A percentile compares a stretch with the other conserved stretches of the same genome.
phyloP scores from a whole-genome alignment of 345 rosid species.

The Eucalyptus cloeziana region DNA sequence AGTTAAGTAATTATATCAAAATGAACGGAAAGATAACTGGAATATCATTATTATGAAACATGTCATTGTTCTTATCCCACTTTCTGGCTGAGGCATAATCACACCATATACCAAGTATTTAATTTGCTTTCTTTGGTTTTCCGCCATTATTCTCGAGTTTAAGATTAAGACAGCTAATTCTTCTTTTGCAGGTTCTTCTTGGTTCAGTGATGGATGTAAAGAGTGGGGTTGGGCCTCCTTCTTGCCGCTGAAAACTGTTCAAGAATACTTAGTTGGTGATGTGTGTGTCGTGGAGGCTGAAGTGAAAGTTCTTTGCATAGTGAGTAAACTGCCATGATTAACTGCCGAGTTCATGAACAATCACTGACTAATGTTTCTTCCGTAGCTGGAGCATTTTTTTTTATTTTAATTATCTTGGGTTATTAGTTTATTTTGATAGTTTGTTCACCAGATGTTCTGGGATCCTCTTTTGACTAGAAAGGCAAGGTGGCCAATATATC shows the following conservation, averaged over 20 bases:
- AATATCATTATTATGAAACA: neutral
- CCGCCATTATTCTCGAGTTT: neutral
- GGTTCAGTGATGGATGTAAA: fast-evolving
- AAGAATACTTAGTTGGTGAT: no score
- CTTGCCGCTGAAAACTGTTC: neutral
- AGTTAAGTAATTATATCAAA: neutral
- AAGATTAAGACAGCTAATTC: neutral
- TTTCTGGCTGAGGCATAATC: neutral
- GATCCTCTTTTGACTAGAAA: neutral
- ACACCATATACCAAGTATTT: neutral
- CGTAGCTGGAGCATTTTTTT: neutral
- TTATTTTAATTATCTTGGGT: neutral
- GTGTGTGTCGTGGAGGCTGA: neutral
- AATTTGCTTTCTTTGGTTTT: neutral
- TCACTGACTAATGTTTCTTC: neutral
- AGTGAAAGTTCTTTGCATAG: neutral
- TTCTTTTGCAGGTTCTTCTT: neutral
- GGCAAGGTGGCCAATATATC: neutral
- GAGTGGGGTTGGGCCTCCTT: fast-evolving
- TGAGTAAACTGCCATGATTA: neutral
- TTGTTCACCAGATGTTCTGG: neutral
- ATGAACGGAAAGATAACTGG: neutral
- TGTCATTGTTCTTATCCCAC: neutral
- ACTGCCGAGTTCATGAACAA: neutral
- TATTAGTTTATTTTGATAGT: neutral